Conservation (phyloP, 2,329 filamentous ascomycete genomes). For the Claviceps purpurea region DNA sequence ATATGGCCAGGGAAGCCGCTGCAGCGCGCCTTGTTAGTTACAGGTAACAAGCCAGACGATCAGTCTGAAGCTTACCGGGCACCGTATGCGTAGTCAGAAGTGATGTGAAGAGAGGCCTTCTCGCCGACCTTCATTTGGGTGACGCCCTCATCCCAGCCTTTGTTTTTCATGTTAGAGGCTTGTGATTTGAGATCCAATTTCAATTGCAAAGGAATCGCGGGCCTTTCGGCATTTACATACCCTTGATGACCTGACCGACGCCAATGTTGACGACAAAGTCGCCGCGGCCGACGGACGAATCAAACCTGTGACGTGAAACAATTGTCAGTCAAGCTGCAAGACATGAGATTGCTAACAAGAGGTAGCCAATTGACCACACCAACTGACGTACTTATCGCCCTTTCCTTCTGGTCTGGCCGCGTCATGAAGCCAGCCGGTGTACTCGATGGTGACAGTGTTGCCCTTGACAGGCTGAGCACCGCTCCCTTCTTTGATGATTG, state of each 20-base stretch:
- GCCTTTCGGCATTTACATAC: constrained; percentile 29
- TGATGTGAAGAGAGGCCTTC: constrained; percentile 74
- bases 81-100: constrained; percentile 21
- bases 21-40: constrained; percentile 5
- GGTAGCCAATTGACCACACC: not conserved
- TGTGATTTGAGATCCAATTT: not conserved
- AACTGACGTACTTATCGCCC: constrained; percentile 53
- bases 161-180: constrained; percentile 1
- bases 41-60: not conserved
- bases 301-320: constrained; percentile 50
- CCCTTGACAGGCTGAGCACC: constrained; percentile 47
- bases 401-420: constrained; percentile 43
- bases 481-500: constrained; percentile 46
- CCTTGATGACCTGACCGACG: constrained; percentile 71
- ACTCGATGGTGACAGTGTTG: constrained; percentile 74
- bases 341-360: not conserved
- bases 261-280: constrained; percentile 72
- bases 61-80: constrained; percentile 31
- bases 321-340: not conserved
- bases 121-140: constrained; percentile 78
- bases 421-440: constrained; percentile 80
- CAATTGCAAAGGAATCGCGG: too few species aligned
- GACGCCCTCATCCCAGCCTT: constrained; percentile 80
- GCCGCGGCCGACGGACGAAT: constrained; percentile 66
- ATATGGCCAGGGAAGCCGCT: constrained; percentile 73